Base-by-base conservation (phyloP, 768 basidiomycete species). In the Lactarius sanguifluus region DNA sequence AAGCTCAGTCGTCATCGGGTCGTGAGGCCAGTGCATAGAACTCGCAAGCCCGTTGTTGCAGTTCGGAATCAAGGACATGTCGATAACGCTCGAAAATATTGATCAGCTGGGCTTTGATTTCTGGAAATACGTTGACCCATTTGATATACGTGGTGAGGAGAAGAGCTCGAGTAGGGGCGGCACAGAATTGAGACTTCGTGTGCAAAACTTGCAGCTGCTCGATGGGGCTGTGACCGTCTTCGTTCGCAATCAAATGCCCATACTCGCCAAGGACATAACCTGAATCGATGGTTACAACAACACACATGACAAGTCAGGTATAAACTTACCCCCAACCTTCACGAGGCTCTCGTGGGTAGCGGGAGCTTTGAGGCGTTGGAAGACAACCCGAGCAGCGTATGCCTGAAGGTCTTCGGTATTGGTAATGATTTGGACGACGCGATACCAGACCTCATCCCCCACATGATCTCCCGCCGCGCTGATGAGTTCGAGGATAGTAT, bases 101-200 rank as follows among this genome's bases (percentile, higher is more conserved):
- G 75, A 98, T 72, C 34, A 99, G 85, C 71, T 98, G 95, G 8
- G 89, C 84, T 72, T 96, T 97, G 79, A 99, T 97, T 76, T 99
- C 97, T 23, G 97, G 97, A 77, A 98, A 99, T 64, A 99, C 92
- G 75, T 99, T 99, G 69, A 97, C 94, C 96, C 96, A 98, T 84
- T 99, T 99, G 80, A 98, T 90, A 75, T 99, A 99, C 1, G 97
- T 98, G 13, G 97, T 96, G 41, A 99, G 82, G 32, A 99, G 85
- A 36, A 99, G 82, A 0, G 96, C 90, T 40, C 96, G 87, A 9
- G 97, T 98, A 36, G 95, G 80, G 5, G 96, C 94, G 43, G 91
- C 84, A 74, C 96, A 97, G 74, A 94, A 92, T 75, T 96, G 94
- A 16, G 95, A 96, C 75, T 98, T 98, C 8, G 93, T 86, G 77